Evolutionary conservation across 192 early-diverging fungal genomes (phyloP).

Genomic region (Umbelopsis isabellina): DNA sequence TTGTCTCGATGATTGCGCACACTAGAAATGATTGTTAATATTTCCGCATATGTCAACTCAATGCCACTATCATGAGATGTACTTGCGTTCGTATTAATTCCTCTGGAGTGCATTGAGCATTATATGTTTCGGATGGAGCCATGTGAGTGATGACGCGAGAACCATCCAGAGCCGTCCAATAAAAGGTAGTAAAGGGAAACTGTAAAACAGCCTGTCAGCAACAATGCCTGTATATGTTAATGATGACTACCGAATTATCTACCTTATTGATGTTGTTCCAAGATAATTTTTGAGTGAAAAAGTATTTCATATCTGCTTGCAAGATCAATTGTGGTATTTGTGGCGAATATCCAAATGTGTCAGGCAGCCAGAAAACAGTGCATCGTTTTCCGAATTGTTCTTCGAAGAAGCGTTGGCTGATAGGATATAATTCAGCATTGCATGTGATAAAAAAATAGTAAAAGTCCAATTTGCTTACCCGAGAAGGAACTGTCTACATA

Average conservation of each 20-base stretch:
- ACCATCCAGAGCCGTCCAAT: slow-evolving; percentile 90
- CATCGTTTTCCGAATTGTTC: slow-evolving; percentile 71
- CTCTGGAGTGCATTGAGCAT: slow-evolving; percentile 38
- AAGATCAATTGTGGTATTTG: slow-evolving; percentile 86
- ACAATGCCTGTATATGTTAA: background rate
- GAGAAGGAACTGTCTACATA: slow-evolving; percentile 92
- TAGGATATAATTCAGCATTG: background rate
- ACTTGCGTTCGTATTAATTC: slow-evolving; percentile 31
- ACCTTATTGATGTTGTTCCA: slow-evolving; percentile 99
- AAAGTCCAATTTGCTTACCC: slow-evolving; percentile 47
- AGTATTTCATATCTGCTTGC: slow-evolving; percentile 82
- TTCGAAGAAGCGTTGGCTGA: slow-evolving; percentile 85
- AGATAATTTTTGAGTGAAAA: slow-evolving; percentile 98
- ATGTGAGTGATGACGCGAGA: slow-evolving; percentile 87
- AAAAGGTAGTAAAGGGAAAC: slow-evolving; percentile 97
- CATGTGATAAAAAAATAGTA: background rate
- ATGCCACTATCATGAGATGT: background rate
- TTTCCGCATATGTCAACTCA: slow-evolving; percentile 15
- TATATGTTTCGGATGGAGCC: slow-evolving; percentile 89
- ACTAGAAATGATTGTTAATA: slow-evolving; percentile 69
- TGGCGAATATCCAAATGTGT: slow-evolving; percentile 83
- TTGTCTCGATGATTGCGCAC: slow-evolving; percentile 90
- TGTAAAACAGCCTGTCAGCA: background rate
- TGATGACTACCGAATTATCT: background rate
- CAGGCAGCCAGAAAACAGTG: slow-evolving; percentile 93